A percentile compares a stretch with the other conserved stretches of the same genome.
These are phyloP conservation scores for Petunia axillaris DNA, from an alignment of 257 asterid species.

Conservation along the genomic window DNA sequence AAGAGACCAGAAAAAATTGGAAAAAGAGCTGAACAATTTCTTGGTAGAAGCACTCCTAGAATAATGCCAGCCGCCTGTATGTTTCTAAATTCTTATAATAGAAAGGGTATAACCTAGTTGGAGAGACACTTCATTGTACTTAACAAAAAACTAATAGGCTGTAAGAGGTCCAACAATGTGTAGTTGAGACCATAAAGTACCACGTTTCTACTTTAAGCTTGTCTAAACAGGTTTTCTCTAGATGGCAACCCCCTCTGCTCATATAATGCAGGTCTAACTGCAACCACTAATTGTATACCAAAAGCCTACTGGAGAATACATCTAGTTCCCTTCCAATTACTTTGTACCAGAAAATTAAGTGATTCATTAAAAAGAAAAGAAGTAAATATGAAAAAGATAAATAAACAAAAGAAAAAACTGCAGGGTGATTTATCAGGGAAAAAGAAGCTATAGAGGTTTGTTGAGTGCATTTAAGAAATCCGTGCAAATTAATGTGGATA, in stretches of 20 bases:
- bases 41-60: slow-evolving; percentile 7
- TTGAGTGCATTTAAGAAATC: neutral
- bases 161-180: neutral
- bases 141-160: neutral
- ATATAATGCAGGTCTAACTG: neutral
- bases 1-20: neutral
- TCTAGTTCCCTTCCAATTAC: slow-evolving; percentile 4
- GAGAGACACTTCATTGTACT: neutral
- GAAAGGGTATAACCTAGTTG: neutral
- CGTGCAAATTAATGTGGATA: neutral
- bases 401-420: neutral
- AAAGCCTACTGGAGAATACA: neutral
- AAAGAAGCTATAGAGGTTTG: neutral
- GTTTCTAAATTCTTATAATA: neutral
- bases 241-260: neutral
- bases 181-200: neutral
- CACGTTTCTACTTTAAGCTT: neutral
- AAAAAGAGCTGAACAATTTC: neutral
- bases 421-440: neutral
- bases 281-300: neutral
- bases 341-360: neutral
- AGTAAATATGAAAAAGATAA: neutral
- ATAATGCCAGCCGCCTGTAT: neutral
- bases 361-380: neutral
- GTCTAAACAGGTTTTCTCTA: slow-evolving; percentile 14